Base-by-base conservation (phyloP, 768 basidiomycete species). In the Leccinum variicolor region DNA sequence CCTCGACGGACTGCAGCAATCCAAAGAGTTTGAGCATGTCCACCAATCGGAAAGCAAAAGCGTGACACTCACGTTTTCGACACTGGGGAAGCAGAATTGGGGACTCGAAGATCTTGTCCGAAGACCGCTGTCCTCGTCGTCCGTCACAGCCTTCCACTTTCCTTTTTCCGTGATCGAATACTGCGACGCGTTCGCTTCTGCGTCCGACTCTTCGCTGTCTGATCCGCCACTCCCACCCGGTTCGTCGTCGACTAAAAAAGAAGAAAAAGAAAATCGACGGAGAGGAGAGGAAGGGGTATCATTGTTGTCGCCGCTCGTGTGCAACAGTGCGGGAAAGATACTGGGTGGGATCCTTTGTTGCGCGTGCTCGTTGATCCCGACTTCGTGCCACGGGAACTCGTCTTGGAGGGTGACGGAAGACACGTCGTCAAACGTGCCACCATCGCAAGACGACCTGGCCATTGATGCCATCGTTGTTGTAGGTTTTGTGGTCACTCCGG, bases 281-380 rank as follows among this genome's bases (percentile, higher is more conserved):
- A 11, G 41, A 11, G 41, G 41, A 5, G 62, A 39, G n/a, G 54
- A 29, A 49, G 58, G 53, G 3, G 61, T 17, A 14, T 51, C 19
- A 26, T 13, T 9, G 14, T 43, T 47, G 46, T 25, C 23, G 23
- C n/a, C 3, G 25, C 43, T n/a, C 0, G 31, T 47, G 39, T 65
- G 62, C 45, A 73, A 54, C 9, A 69, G 53, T 1, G 15, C 53
- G 6, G 69, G 65, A 21, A 51, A 26, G 29, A 69, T 58, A 3
- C 34, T 52, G 6, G 57, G 21, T 5, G 69, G 69, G 13, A 72
- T 53, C 6, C 1, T 56, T 14, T 43, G 41, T 6, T 43, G 56
- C 11, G 29, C 21, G 6, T 6, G 19, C 46, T 49, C 46, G 47
- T 54, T n/a, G 17, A 36, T 28, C 1, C 13, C 52, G 4, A 50